phyloP scores from a whole-genome alignment of 2,329 filamentous ascomycete species.

The Penicillium sp. region DNA sequence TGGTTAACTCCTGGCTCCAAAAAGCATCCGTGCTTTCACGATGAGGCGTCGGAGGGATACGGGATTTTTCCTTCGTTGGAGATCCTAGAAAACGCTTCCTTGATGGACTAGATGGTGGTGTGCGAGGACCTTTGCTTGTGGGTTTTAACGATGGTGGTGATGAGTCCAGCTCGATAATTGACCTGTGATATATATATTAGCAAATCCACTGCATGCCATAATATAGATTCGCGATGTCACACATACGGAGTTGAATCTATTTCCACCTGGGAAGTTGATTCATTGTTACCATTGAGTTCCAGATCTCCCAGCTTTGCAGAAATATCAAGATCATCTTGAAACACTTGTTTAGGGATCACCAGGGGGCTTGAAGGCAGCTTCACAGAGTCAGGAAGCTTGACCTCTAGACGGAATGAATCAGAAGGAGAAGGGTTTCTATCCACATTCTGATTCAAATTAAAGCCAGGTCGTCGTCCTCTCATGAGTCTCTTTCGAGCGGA shows the following conservation, averaged over 20 bases:
- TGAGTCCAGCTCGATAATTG: conserved; percentile 7
- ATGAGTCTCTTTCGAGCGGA: conserved; percentile 34
- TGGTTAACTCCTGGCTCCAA: conserved; percentile 54
- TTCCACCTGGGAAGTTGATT: conserved; percentile 19
- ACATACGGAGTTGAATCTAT: conserved; percentile 22
- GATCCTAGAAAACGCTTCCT: conserved; percentile 44
- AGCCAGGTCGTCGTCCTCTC: conserved; percentile 32
- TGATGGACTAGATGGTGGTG: conserved; percentile 48
- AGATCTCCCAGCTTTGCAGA: conserved; percentile 24
- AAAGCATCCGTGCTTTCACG: conserved; percentile 55
- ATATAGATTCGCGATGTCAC: background rate
- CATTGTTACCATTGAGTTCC: conserved; percentile 13
- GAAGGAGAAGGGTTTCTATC: background rate
- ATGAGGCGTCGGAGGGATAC: conserved; percentile 53
- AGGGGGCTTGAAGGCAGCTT: conserved; percentile 14
- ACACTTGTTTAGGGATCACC: conserved; percentile 16
- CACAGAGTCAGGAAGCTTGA: conserved; percentile 19
- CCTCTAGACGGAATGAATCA: conserved; percentile 13
- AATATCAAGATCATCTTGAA: conserved; percentile 24
- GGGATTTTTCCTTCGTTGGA: conserved; percentile 47
- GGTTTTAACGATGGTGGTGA: background rate
- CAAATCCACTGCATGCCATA: background rate
- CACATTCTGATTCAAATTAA: background rate
- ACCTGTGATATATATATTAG: conserved; percentile 12
- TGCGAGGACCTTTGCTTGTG: conserved; percentile 22